These are phyloP conservation scores for Teratosphaeria gauchensis DNA, from an alignment of 2,329 filamentous ascomycete species.

Conservation along the genomic window DNA sequence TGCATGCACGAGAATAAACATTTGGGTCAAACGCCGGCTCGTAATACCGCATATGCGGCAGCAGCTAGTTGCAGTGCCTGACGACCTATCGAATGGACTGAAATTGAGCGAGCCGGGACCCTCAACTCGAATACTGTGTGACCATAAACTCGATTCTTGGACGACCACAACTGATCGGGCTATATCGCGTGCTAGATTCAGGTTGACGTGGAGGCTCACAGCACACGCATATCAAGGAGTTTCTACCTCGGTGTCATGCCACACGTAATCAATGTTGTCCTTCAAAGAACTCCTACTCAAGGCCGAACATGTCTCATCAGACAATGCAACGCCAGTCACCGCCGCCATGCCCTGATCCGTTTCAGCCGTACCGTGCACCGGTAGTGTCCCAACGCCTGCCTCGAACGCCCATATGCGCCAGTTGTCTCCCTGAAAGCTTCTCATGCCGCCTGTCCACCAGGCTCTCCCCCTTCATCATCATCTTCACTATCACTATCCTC, in stretches of 20 bases:
- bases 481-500: slow-evolving; percentile 34
- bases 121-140: too few species aligned
- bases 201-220: too few species aligned
- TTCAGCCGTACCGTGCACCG: not conserved
- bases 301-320: too few species aligned
- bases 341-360: not conserved
- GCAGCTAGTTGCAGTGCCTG: not conserved
- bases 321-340: not conserved
- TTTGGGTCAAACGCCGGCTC: not conserved
- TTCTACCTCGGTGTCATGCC: too few species aligned
- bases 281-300: too few species aligned
- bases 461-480: slow-evolving; percentile 27
- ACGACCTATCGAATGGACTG: not conserved
- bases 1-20: not conserved
- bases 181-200: too few species aligned
- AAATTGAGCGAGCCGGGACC: not conserved
- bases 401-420: not conserved
- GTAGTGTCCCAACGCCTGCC: not conserved
- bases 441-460: not conserved
- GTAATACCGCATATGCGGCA: not conserved
- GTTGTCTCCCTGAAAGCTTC: not conserved
- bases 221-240: too few species aligned
- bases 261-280: too few species aligned
- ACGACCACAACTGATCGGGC: too few species aligned
- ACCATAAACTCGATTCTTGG: too few species aligned